Base-by-base conservation (phyloP, 1,139 yeast genomes). In the Geotrichum carabidarum region DNA sequence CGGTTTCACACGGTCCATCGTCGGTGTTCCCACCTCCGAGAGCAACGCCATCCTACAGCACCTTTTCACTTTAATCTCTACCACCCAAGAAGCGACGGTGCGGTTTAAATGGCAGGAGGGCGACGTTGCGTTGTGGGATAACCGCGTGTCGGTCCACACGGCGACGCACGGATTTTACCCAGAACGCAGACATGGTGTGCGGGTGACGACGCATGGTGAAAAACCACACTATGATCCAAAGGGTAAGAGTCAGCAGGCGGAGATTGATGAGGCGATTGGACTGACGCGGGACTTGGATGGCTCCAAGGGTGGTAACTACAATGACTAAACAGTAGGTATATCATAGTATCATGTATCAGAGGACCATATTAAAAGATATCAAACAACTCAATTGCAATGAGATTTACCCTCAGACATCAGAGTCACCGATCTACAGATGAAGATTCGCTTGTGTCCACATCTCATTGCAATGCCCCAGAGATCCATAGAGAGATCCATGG, bases 41-140 rank as follows among this genome's bases (percentile, higher is more conserved):
- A 78, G 83, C 15, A 80, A 78, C 47, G 76, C 75, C 36, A 75
- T 84, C 58, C 69, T 84, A 59, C 68, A 76, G 49, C 78, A 83
- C 62, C 70, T 85, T 60, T 76, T 75, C 59, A 70, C 73, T 44
- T 81, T 81, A 62, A 71, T 83, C 51, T 79, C 78, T 55, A 77
- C 73, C 40, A 70, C 78, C 37, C 78, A 75, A 30, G 84, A 81
- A 64, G 72, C 80, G 59, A 82, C 81, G 55, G 73, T 80, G 18
- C 76, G 87, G 59, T 81, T 81, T 57, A 71, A 68, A 53, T 82
- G 85, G 83, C 78, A 77, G 58, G 77, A 77, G 38, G 74, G 77
- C 51, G 81, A 88, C 5, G 84, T 85, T 35, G 88, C 82, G 27
- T 70, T 83, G 22, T 85, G 90, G 89, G 91, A 84, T 64, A 84